Conservation (phyloP, 2,329 filamentous ascomycete species). For the Fusarium sp. region DNA sequence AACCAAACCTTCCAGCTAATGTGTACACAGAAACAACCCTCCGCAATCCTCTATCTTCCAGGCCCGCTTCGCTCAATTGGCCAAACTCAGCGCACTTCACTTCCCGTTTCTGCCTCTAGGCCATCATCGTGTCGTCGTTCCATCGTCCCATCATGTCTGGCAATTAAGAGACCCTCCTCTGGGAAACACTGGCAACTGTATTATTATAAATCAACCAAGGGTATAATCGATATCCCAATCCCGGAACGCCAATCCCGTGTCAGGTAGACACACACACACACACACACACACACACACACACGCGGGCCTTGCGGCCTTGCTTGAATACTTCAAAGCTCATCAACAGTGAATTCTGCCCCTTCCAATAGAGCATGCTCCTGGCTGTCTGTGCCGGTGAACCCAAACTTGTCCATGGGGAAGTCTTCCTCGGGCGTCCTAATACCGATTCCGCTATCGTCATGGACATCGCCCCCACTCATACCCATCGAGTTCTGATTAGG, state of each 20-base stretch:
- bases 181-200: conserved; percentile 28
- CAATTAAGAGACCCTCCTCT: conserved; percentile 34
- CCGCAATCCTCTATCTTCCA: conserved; percentile 2
- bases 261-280: background rate
- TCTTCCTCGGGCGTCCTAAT: conserved; percentile 74
- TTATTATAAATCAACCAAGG: conserved; percentile 37
- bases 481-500: conserved; percentile 52
- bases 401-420: conserved; percentile 67
- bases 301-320: background rate
- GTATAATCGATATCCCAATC: conserved; percentile 33
- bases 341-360: conserved; percentile 42
- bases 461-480: conserved; percentile 54
- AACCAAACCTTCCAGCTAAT: conserved; percentile 3
- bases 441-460: conserved; percentile 80
- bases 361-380: conserved; percentile 47
- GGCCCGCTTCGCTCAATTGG: background rate
- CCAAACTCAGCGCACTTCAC: background rate
- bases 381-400: conserved; percentile 51
- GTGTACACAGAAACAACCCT: conserved; percentile 23
- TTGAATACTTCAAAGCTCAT: conserved; percentile 23
- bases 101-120: background rate
- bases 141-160: conserved; percentile 43
- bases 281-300: background rate
- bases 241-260: conserved; percentile 37
- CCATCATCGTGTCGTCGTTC: conserved; percentile 45